Base-by-base conservation (phyloP, 2,329 filamentous ascomycete genomes). In the Mycosphaerelloides madeirae region DNA sequence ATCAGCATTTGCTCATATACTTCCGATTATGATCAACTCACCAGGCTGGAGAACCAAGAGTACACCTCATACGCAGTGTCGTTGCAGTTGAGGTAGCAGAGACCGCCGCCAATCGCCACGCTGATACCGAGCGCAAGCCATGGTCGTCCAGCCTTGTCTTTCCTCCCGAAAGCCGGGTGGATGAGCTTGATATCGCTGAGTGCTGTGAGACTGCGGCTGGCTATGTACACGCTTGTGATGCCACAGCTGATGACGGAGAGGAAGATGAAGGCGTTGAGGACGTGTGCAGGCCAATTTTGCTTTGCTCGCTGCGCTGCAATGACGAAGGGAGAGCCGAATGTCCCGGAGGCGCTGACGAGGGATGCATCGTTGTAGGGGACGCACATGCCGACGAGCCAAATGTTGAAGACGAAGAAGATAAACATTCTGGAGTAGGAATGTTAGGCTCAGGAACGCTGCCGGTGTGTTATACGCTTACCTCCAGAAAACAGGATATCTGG, bases 311-410 rank as follows among this genome's bases (percentile, higher is more conserved):
- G 54, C 11, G 48, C 38, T n/a, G 55, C 55, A 20, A 63, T 63
- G 6, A 63, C 59, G 25, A 64, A 64, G 0, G 61, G 61, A n/a
- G 58, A 60, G 3, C 60, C 59, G 3, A 64, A 43, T 1, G 62
- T 64, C 11, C 62, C 62, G 11, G 49, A 53, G 2, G 50, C 54
- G 20, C 50, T 63, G 22, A 59, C 45, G n/a, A 65, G 56, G 29
- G 62, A 41, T 0, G 33, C 32, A 28, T 65, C 63, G 35, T 64
- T 31, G 14, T 48, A 63, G 5, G 62, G 61, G 2, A 65, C 58
- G 28, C 60, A 64, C 62, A 65, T 64, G 3, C 63, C 63, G 7
- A 66, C 61, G 0, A 65, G 56, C 62, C 62, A 65, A 40, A 66
- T 63, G 31, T 64, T 64, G 6, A 65, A 50, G 12, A 65, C 56